Conservation (phyloP, 306 rosid species). For the Lupinus albus region DNA sequence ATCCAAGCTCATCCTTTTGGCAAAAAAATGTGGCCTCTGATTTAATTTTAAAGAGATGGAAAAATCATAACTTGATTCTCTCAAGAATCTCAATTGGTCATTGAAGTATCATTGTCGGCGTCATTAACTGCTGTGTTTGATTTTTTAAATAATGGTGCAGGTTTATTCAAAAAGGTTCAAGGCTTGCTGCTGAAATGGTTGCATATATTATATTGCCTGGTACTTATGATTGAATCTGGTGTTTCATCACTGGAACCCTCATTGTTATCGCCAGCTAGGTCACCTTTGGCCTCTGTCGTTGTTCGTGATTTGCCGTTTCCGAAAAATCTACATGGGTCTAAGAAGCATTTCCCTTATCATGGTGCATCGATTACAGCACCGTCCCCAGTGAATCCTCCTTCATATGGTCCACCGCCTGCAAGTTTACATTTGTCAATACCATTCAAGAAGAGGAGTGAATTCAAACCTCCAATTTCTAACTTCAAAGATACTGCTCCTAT, state of each 20-base stretch:
- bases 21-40: too few relatives aligned
- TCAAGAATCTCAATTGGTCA: too few relatives aligned
- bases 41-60: too few relatives aligned
- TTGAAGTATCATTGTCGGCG: too few relatives aligned
- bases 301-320: constrained; percentile 54
- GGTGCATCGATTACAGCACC: constrained; percentile 42
- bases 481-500: constrained; percentile 61
- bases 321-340: constrained; percentile 42
- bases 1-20: too few relatives aligned
- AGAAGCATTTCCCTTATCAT: constrained; percentile 50
- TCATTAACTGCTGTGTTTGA: constrained; percentile 29
- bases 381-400: constrained; percentile 60
- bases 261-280: constrained; percentile 38
- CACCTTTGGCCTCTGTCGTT: constrained; percentile 44
- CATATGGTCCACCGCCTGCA: constrained; percentile 53
- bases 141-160: constrained; percentile 51
- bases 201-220: constrained; percentile 53
- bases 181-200: constrained; percentile 52
- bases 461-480: constrained; percentile 59
- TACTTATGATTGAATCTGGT: constrained; percentile 44
- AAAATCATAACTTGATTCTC: too few relatives aligned
- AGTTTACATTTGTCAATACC: constrained; percentile 64
- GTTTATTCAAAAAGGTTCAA: constrained; percentile 44
- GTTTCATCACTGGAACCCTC: constrained; percentile 37
- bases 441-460: constrained; percentile 58